Percentiles rank a stretch among this genome's conserved stretches.
Evolutionary conservation across 768 basidiomycete genomes (phyloP).

Genomic region (Botryobasidium botryosum): DNA sequence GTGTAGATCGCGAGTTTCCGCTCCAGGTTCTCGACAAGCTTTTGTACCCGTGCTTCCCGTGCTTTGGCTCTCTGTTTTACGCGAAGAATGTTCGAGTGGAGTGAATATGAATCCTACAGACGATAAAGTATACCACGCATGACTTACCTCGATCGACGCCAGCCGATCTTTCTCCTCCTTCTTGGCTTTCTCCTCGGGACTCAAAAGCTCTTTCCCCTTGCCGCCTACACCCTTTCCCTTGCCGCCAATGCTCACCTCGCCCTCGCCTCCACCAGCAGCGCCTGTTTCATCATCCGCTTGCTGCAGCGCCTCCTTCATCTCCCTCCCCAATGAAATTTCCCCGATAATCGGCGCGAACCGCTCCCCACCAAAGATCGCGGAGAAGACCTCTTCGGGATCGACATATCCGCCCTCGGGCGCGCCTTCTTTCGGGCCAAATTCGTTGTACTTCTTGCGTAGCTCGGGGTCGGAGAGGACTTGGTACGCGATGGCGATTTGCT

Average conservation of each 20-base stretch:
- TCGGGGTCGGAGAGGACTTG: slow-evolving; percentile 46
- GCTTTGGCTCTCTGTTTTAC: slow-evolving; percentile 51
- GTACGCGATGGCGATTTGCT: slow-evolving; percentile 69
- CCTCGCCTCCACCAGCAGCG: slow-evolving; percentile 16
- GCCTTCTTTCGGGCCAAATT: slow-evolving; percentile 69
- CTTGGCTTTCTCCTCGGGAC: slow-evolving; percentile 50
- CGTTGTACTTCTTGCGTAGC: slow-evolving; percentile 71
- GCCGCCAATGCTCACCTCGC: slow-evolving; percentile 16
- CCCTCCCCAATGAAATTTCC: slow-evolving; percentile 67
- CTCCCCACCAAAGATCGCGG: slow-evolving; percentile 81
- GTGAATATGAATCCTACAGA: not conserved
- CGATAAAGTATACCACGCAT: not conserved
- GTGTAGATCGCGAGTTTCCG: slow-evolving; percentile 78
- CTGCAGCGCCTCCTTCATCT: slow-evolving; percentile 87
- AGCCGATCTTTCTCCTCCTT: slow-evolving; percentile 25
- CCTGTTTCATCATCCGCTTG: slow-evolving; percentile 50
- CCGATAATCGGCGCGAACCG: slow-evolving; percentile 78
- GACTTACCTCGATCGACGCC: slow-evolving; percentile 46
- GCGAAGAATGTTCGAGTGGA: not conserved
- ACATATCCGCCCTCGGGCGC: slow-evolving; percentile 72
- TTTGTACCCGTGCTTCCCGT: slow-evolving; percentile 56
- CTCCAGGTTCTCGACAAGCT: slow-evolving; percentile 61
- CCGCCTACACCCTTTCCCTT: slow-evolving; percentile 5
- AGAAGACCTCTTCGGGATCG: slow-evolving; percentile 48
- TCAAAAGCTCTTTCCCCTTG: slow-evolving; percentile 19